A percentile compares a stretch with the other conserved stretches of the same genome.
These are phyloP conservation scores for Thamnidium elegans DNA, from an alignment of 192 early-diverging fungal genomes.

Conservation along the genomic window DNA sequence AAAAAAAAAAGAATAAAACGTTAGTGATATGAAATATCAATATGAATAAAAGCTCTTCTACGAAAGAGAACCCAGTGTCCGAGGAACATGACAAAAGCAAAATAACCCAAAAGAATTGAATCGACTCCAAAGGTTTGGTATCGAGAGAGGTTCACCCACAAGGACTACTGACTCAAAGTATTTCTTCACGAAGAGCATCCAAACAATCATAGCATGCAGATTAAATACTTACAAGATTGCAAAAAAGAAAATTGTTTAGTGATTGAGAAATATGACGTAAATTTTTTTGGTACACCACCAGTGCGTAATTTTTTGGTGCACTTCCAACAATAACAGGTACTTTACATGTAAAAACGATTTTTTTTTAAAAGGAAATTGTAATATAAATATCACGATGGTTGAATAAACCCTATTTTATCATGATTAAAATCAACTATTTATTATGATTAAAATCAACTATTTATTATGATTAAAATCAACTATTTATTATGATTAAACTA, in stretches of 20 bases:
- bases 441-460: no score
- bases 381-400: no score
- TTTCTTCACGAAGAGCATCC: slow-evolving; percentile 7
- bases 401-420: no score
- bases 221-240: slow-evolving; percentile 3
- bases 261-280: not conserved
- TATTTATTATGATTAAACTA: no score
- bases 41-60: slow-evolving; percentile 10
- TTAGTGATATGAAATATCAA: slow-evolving; percentile 11
- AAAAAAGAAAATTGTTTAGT: not conserved
- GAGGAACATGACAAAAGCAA: slow-evolving; percentile 4
- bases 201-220: slow-evolving; percentile 7
- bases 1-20: slow-evolving; percentile 6
- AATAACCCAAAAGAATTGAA: slow-evolving; percentile 3
- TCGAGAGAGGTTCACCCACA: slow-evolving; percentile 14
- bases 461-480: no score
- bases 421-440: no score
- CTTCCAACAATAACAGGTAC: no score
- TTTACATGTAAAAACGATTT: no score
- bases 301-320: no score
- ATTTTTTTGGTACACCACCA: no score
- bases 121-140: slow-evolving; percentile 7
- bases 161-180: slow-evolving; percentile 11
- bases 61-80: slow-evolving; percentile 8
- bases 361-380: no score